Evolutionary conservation across 257 asterid genomes (phyloP), one percentile per base, ranked within the genome.

Genomic region (Salvia miltiorrhiza): DNA sequence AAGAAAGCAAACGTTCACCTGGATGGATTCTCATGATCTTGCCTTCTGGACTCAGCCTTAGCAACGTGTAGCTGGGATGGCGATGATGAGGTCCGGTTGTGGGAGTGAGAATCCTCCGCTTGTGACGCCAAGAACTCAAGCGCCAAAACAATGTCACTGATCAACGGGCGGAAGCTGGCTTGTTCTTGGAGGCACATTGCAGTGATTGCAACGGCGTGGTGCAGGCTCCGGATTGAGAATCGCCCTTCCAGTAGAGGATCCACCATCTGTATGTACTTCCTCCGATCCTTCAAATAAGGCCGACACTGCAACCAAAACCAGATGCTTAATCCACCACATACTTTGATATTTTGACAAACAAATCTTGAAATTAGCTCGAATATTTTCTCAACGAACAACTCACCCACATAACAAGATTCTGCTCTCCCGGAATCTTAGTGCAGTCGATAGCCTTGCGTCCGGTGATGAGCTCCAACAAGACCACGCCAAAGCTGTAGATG

Each of bases 151-250:
- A 93, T 84, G 55, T 90, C 97, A 8, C 77, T 79, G 48, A 82
- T 85, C 57, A 79, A 65, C 43, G 98, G 97, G 5, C 97, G 93
- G 68, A 82, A 83, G 69, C 77, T 78, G 10, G 97, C 87, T 73
- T 87, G 89, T 53, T 90, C 96, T 39, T 90, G 97, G 35, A 93
- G 90, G 43, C 98, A 93, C 98, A 93, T 90, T 33, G 93, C 83
- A 6, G 98, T 82, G 7, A 93, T 79, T 11, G 97, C 92, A 37
- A 93, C 70, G 0, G 95, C 89, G 5, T 93, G 97, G 72, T 88
- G 89, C 33, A 93, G 79, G 72, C 85, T 80, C n/a, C 93, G 88
- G 21, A 26, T 40, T 0, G 94, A 78, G 84, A 79, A 80, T 0
- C 73, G 78, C 3, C 97, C 96, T 76, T 82, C 87, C 53, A 92